These are phyloP conservation scores for Acer saccharum DNA, from an alignment of 345 rosid genomes.

Conservation along the genomic window DNA sequence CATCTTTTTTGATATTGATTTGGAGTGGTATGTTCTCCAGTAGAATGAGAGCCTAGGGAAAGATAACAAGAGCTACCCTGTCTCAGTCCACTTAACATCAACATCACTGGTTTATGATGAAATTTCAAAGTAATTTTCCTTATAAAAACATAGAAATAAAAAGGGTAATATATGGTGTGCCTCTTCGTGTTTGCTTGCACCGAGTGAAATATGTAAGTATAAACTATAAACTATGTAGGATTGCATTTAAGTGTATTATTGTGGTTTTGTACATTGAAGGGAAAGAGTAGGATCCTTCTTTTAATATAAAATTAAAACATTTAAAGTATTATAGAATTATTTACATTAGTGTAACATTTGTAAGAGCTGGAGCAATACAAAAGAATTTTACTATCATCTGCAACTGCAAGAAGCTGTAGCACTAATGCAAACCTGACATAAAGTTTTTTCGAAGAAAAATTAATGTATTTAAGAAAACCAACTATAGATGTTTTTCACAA, in stretches of 20 bases:
- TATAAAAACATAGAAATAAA: not conserved
- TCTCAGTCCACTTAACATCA: not conserved
- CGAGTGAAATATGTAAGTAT: not conserved
- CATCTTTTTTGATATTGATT: not conserved
- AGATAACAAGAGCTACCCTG: not conserved
- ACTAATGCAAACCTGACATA: constrained; percentile 30
- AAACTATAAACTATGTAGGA: not conserved
- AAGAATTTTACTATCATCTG: constrained; percentile 34
- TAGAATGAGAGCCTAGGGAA: not conserved
- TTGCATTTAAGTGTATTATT: not conserved
- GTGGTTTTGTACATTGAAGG: constrained; percentile 12
- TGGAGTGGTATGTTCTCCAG: not conserved
- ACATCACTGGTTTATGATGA: not conserved
- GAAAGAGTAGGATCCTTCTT: constrained; percentile 8
- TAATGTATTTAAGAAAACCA: constrained; percentile 2
- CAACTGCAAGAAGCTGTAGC: constrained; percentile 17
- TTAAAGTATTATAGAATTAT: constrained; percentile 19
- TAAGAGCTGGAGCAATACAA: constrained; percentile 35
- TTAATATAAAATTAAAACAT: constrained; percentile 20
- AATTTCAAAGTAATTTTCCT: not conserved
- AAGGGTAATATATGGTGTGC: not conserved
- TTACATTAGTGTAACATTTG: constrained; percentile 6
- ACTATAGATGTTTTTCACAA: constrained; percentile 23
- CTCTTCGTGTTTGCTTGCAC: constrained; percentile 1
- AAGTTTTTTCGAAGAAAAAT: constrained; percentile 25